These are phyloP conservation scores for Biscutella laevigata DNA, from an alignment of 441 rosid genomes.

Conservation along the genomic window DNA sequence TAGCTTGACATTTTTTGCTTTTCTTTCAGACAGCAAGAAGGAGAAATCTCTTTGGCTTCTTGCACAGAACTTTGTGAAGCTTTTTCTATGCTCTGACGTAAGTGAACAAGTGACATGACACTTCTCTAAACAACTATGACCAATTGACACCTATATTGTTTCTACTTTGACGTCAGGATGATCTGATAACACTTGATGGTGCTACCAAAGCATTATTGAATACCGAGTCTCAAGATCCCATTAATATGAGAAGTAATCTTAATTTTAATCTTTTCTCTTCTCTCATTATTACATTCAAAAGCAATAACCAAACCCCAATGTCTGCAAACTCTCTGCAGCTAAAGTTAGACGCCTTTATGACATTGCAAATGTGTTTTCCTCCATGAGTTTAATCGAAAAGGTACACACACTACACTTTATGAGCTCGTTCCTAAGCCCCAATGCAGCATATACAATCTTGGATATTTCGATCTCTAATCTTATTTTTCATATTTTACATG, in stretches of 20 bases:
- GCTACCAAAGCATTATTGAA: slow-evolving; percentile 61
- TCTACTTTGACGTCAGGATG: slow-evolving; percentile 31
- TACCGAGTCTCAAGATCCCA: slow-evolving; percentile 39
- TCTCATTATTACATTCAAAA: neutral
- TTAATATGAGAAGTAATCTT: slow-evolving; percentile 62
- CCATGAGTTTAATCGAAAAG: slow-evolving; percentile 75
- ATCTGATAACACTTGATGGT: slow-evolving; percentile 59
- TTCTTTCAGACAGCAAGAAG: slow-evolving; percentile 46
- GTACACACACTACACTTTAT: slow-evolving; percentile 28
- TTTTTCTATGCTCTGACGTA: slow-evolving; percentile 73
- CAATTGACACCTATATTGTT: slow-evolving; percentile 7
- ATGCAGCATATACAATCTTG: neutral
- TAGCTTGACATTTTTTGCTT: neutral
- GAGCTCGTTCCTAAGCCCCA: neutral
- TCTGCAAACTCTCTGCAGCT: slow-evolving; percentile 40
- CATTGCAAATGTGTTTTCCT: slow-evolving; percentile 78
- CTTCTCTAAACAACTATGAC: neutral
- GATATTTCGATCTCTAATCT: neutral
- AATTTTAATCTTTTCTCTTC: neutral
- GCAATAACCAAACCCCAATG: slow-evolving; percentile 11
- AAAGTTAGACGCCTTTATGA: slow-evolving; percentile 80
- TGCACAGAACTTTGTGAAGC: slow-evolving; percentile 83
- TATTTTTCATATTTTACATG: slow-evolving; percentile 23
- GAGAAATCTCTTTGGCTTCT: slow-evolving; percentile 71
- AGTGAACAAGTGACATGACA: slow-evolving; percentile 19